phyloP scores from a whole-genome alignment of 441 rosid species.

The Arabidopsis lyrata region DNA sequence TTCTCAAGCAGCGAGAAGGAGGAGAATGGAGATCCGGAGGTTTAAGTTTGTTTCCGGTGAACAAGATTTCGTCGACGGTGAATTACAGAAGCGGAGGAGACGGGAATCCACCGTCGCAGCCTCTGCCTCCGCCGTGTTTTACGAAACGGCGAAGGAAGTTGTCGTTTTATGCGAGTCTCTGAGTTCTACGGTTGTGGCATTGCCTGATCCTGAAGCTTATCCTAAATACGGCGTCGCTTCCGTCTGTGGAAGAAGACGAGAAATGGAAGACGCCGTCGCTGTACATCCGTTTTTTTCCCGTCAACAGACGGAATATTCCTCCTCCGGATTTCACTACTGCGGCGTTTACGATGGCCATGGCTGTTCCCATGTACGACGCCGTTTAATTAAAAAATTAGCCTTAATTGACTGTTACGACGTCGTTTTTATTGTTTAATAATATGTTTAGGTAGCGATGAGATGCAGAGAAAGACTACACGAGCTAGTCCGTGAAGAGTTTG shows the following conservation, averaged over 20 bases:
- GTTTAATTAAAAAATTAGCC: background rate
- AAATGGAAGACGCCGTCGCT: constrained; percentile 75
- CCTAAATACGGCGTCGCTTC: constrained; percentile 62
- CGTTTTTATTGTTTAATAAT: background rate
- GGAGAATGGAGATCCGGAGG: constrained; percentile 84
- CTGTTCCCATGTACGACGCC: constrained; percentile 63
- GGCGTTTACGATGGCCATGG: constrained; percentile 81
- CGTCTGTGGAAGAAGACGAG: constrained; percentile 67
- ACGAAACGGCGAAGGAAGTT: constrained; percentile 35
- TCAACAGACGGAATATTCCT: constrained; percentile 37
- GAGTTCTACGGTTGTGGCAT: constrained; percentile 36
- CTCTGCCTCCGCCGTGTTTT: constrained; percentile 2
- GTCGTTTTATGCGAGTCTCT: constrained; percentile 40
- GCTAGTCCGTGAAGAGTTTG: constrained; percentile 61
- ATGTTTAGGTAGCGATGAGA: constrained; percentile 60
- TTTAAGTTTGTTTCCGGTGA: constrained; percentile 49
- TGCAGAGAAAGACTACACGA: constrained; percentile 71
- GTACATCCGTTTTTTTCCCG: constrained; percentile 53
- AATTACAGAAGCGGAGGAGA: constrained; percentile 29
- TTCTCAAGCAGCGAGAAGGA: constrained; percentile 62
- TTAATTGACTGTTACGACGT: background rate
- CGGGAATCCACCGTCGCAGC: constrained; percentile 4
- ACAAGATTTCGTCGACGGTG: constrained; percentile 27
- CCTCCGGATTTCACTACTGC: constrained; percentile 48
- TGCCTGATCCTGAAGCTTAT: constrained; percentile 34